Conservation (phyloP, 2,329 filamentous ascomycete genomes). For the Venturia aucupariae region DNA sequence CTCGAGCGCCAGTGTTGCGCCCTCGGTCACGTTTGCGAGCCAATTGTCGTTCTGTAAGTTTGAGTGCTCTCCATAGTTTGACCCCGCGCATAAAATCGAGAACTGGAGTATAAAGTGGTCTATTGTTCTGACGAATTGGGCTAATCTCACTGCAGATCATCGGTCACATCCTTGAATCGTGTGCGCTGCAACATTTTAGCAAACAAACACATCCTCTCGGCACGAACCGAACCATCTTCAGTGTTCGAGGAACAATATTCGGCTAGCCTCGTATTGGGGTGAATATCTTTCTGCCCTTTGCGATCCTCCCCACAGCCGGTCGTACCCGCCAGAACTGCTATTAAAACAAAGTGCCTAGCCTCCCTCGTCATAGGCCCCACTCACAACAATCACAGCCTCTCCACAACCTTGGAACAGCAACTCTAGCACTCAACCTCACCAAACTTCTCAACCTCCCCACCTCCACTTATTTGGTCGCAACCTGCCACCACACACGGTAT, state of each 20-base stretch:
- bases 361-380: background rate
- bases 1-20: background rate
- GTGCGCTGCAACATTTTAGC: background rate
- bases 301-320: background rate
- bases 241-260: background rate
- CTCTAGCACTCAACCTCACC: background rate
- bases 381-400: background rate
- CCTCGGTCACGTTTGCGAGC: conserved; percentile 8
- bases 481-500: background rate
- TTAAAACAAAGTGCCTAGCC: background rate
- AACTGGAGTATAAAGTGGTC: background rate
- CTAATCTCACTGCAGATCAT: conserved; percentile 13
- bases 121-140: background rate
- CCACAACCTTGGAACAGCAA: background rate
- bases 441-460: background rate
- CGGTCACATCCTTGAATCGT: conserved; percentile 4
- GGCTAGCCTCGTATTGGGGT: background rate
- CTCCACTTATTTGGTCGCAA: conserved; percentile 7
- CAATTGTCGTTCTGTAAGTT: conserved; percentile 10
- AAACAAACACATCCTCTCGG: background rate
- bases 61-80: background rate
- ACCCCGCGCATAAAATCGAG: background rate
- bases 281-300: background rate
- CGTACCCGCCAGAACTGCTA: background rate
- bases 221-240: background rate